A percentile compares a stretch with the other conserved stretches of the same genome.
phyloP scores from a whole-genome alignment of 2,329 filamentous ascomycete species.

The Leptographium galeiforme region DNA sequence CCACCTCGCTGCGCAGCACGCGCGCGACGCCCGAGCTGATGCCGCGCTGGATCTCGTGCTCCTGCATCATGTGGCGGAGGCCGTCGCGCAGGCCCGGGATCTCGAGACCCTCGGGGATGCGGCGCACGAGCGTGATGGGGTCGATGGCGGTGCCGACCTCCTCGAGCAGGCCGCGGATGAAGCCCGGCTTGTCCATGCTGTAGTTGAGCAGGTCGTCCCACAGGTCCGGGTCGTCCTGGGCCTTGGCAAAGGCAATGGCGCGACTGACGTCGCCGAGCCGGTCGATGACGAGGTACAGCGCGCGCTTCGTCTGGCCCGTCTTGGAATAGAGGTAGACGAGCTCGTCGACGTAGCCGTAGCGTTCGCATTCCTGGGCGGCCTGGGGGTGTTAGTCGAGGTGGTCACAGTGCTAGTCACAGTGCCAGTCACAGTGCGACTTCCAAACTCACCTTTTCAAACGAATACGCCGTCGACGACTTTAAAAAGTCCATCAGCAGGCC shows the following conservation, averaged over 20 bases:
- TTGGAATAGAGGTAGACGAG: slow-evolving; percentile 94
- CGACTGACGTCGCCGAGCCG: slow-evolving; percentile 82
- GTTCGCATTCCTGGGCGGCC: slow-evolving; percentile 68
- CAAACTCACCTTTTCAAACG: slow-evolving; percentile 54
- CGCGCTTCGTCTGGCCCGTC: slow-evolving; percentile 84
- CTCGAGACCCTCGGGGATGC: slow-evolving; percentile 86
- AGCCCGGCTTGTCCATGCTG: slow-evolving; percentile 92
- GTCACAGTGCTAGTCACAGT: neutral
- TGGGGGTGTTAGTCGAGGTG: slow-evolving; percentile 12
- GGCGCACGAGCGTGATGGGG: slow-evolving; percentile 75
- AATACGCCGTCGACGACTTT: slow-evolving; percentile 71
- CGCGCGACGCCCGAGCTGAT: slow-evolving; percentile 83
- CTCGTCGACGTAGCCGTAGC: slow-evolving; percentile 70
- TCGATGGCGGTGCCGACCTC: slow-evolving; percentile 91
- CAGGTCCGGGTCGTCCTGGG: slow-evolving; percentile 79
- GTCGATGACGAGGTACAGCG: slow-evolving; percentile 85
- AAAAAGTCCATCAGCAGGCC: slow-evolving; percentile 75
- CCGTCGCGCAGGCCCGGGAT: slow-evolving; percentile 84
- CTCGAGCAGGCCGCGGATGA: slow-evolving; percentile 82
- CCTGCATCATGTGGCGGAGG: slow-evolving; percentile 78
- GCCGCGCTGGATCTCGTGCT: slow-evolving; percentile 89
- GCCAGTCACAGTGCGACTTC: neutral
- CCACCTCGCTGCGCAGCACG: slow-evolving; percentile 79
- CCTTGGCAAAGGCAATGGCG: slow-evolving; percentile 88
- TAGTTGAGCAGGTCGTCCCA: slow-evolving; percentile 94